Base-by-base conservation (phyloP, 352 stramenopile genomes). In the Pythium aquatile region DNA sequence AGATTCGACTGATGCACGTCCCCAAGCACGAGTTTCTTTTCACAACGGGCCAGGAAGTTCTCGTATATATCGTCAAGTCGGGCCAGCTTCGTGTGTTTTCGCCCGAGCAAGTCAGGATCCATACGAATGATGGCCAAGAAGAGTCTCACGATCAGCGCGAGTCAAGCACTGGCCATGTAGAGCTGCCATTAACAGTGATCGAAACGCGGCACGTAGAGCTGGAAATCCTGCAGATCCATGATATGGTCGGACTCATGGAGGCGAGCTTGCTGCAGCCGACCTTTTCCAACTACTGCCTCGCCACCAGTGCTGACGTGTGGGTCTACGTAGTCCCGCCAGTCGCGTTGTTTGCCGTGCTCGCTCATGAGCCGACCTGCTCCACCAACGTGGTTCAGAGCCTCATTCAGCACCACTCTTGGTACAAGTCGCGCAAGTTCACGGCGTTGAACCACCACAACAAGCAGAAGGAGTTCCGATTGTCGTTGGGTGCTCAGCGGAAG, bases 381-480 rank as follows among this genome's bases (percentile, higher is more conserved):
- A 55, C 65, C 24, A 55, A 77, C 33, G 61, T 87, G 32, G 53
- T 78, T 16, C 77, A 87, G 20, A 76, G 73, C 56, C 69, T 87
- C 11, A 42, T 68, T 4, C 58, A 69, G 1, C 78, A 84, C 53
- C 72, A 78, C 24, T 66, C 73, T 6, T 90, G 81, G 81, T 79
- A 79, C 63, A 81, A 87, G 54, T 42, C 81, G 30, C 69, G 77
- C 10, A 74, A 74, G 51, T 85, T 81, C 64, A 87, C 81, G 57
- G 77, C 78, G 24, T 47, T 87, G 51, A 85, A 85, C 48, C 81
- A 81, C 49, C 72, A 79, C 67, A 88, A 85, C 55, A 75, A 44
- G n/a, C 59, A 74, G 47, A 66, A 52, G 28, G 80, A 80, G 26
- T 70, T 74, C 52, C 67, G 65, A 37, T 47, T 90, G 6, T 79